These are phyloP conservation scores for Elaeis oleifera DNA, from an alignment of 202 grass and related monocot species.

Conservation along the genomic window DNA sequence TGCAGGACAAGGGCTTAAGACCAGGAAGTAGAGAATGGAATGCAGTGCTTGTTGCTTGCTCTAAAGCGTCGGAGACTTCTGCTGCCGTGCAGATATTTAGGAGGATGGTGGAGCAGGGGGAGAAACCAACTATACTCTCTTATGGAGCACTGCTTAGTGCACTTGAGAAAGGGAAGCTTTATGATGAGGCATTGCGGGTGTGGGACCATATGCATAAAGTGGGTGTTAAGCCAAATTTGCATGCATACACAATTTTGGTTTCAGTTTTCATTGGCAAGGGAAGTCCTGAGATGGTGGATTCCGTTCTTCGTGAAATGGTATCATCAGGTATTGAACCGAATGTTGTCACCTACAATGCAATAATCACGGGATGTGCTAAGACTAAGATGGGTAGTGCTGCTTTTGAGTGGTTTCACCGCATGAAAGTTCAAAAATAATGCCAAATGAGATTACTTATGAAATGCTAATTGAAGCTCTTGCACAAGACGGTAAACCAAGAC, in stretches of 20 bases:
- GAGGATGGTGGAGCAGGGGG: slow-evolving; percentile 58
- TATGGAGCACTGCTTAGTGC: slow-evolving; percentile 65
- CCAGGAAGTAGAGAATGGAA: slow-evolving; percentile 79
- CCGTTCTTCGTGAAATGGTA: slow-evolving; percentile 51
- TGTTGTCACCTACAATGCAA: slow-evolving; percentile 86
- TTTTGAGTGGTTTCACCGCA: slow-evolving; percentile 84
- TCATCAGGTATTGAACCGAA: slow-evolving; percentile 45
- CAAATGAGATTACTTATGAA: slow-evolving; percentile 75
- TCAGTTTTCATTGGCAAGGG: slow-evolving; percentile 68
- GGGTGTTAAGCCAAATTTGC: slow-evolving; percentile 57
- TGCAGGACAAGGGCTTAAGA: slow-evolving; percentile 69
- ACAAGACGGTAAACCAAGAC: slow-evolving; percentile 57
- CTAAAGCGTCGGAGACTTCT: slow-evolving; percentile 61
- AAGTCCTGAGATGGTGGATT: slow-evolving; percentile 44
- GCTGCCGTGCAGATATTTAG: slow-evolving; percentile 61
- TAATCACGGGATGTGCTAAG: slow-evolving; percentile 60
- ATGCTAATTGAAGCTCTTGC: slow-evolving; percentile 61
- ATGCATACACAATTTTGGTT: slow-evolving; percentile 71
- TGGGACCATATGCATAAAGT: slow-evolving; percentile 86
- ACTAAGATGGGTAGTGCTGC: slow-evolving; percentile 27
- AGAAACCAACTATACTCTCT: slow-evolving; percentile 57
- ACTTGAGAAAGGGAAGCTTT: slow-evolving; percentile 66
- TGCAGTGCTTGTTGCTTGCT: slow-evolving; percentile 64
- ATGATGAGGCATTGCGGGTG: slow-evolving; percentile 54
- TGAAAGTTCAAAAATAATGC: slow-evolving; percentile 57